Evolutionary conservation across 768 basidiomycete species (phyloP).

Genomic region (Suillus americanus): DNA sequence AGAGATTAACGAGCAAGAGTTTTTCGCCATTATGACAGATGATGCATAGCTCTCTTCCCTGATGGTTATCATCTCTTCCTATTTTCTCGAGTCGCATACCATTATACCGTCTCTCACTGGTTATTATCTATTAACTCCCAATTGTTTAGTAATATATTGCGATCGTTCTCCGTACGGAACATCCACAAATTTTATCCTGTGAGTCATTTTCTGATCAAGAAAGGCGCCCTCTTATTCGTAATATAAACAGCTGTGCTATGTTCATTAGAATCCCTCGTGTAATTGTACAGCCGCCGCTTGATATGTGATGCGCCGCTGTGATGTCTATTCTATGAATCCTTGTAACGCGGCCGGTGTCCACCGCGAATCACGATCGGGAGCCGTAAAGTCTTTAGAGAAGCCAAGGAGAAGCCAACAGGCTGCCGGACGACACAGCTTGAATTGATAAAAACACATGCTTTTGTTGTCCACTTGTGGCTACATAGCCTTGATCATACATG

Average conservation of each 20-base stretch:
- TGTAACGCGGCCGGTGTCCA: background rate
- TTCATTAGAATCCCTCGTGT: slow-evolving; percentile 15
- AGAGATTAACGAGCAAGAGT: slow-evolving; percentile 95
- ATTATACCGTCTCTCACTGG: slow-evolving; percentile 8
- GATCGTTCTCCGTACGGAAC: slow-evolving; percentile 19
- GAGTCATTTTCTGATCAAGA: slow-evolving; percentile 20
- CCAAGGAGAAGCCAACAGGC: background rate
- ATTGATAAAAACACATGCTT: slow-evolving; percentile 3
- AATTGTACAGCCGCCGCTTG: slow-evolving; percentile 16
- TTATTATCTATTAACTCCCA: slow-evolving; percentile 19
- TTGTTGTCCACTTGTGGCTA: slow-evolving; percentile 7
- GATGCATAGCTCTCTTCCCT: slow-evolving; percentile 50
- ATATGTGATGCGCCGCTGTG: background rate
- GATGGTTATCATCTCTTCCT: background rate
- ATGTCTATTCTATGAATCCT: slow-evolving; percentile 1
- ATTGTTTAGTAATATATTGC: slow-evolving; percentile 14
- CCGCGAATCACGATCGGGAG: slow-evolving; percentile 4
- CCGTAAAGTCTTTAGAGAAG: background rate
- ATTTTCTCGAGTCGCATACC: background rate
- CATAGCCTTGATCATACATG: slow-evolving; percentile 8
- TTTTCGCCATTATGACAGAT: slow-evolving; percentile 96
- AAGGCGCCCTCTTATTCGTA: slow-evolving; percentile 9
- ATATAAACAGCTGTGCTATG: slow-evolving; percentile 23
- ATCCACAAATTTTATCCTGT: slow-evolving; percentile 15
- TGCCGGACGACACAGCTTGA: slow-evolving; percentile 6